These are phyloP conservation scores for Termitomyces sp. DNA, from an alignment of 768 basidiomycete species.

Conservation along the genomic window DNA sequence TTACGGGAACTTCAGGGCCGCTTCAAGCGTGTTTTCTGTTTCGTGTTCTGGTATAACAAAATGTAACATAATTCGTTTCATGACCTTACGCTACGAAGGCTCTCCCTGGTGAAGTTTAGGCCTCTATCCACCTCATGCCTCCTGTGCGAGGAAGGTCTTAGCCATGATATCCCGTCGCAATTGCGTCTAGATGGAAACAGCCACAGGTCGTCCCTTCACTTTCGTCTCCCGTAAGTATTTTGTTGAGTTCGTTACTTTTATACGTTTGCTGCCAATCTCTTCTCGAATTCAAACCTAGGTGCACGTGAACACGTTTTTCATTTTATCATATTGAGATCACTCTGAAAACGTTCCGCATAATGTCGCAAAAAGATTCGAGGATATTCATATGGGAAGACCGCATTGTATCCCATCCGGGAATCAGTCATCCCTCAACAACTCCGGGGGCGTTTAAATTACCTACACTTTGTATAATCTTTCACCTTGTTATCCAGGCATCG, in stretches of 20 bases:
- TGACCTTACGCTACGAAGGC: neutral
- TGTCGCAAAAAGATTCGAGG: too few relatives aligned
- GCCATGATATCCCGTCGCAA: neutral
- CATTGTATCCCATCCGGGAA: too few relatives aligned
- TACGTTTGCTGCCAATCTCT: neutral
- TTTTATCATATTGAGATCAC: neutral
- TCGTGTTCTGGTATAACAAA: neutral
- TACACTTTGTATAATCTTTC: too few relatives aligned
- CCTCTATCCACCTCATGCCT: neutral
- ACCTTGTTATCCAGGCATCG: too few relatives aligned
- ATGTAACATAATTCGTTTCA: too few relatives aligned
- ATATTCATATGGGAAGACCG: too few relatives aligned
- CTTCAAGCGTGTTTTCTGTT: neutral
- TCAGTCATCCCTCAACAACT: too few relatives aligned
- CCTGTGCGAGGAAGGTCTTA: neutral
- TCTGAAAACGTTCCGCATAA: too few relatives aligned
- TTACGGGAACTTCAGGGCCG: slow-evolving; percentile 1
- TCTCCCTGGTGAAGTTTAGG: neutral
- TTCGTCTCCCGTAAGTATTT: neutral
- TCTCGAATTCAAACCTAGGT: neutral
- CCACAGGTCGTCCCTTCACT: neutral
- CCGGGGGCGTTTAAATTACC: too few relatives aligned
- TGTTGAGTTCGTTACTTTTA: neutral
- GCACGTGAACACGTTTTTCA: neutral
- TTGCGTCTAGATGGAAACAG: neutral